phyloP scores from a whole-genome alignment of 768 basidiomycete genomes.

The Multifurca ochricompacta region DNA sequence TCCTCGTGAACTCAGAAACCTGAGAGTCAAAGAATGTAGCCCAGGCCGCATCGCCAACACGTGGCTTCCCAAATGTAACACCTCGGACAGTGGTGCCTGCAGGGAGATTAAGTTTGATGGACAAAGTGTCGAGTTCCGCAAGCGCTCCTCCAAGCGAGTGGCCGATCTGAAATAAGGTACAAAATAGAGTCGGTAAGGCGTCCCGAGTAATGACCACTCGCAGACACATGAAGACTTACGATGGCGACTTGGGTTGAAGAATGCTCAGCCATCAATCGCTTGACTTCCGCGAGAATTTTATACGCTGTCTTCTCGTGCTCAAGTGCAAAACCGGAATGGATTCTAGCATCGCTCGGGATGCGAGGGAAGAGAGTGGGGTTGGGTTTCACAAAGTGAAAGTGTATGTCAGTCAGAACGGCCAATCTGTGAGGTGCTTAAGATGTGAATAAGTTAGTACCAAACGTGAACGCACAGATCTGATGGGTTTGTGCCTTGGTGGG shows the following conservation, averaged over 20 bases:
- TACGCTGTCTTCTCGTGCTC: conserved; percentile 17
- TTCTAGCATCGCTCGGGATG: neutral
- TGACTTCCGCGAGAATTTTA: conserved; percentile 16
- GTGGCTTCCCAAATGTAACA: conserved; percentile 20
- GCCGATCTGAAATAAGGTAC: neutral
- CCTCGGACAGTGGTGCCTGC: conserved; percentile 10
- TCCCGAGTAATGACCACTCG: neutral
- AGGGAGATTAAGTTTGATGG: conserved; percentile 20
- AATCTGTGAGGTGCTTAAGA: neutral
- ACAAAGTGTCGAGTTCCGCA: conserved; percentile 17
- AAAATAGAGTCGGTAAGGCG: neutral
- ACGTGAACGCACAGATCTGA: conserved; percentile 1
- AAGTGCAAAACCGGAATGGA: conserved; percentile 11
- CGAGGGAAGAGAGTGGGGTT: conserved; percentile 13
- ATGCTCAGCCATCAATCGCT: conserved; percentile 8
- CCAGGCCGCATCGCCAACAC: conserved; percentile 14
- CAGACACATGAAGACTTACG: conserved; percentile 2
- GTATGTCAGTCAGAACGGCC: conserved; percentile 9
- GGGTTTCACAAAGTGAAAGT: neutral
- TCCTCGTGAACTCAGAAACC: conserved; percentile 14
- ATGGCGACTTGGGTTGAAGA: conserved; percentile 10
- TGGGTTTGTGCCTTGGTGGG: conserved; percentile 20
- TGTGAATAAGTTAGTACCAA: neutral
- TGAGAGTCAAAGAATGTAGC: conserved; percentile 16
- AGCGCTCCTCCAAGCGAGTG: conserved; percentile 20